Percentiles rank a stretch among this genome's conserved stretches.
These are phyloP conservation scores for Colletotrichum agaves DNA, from an alignment of 2,329 filamentous ascomycete species.

Conservation along the genomic window DNA sequence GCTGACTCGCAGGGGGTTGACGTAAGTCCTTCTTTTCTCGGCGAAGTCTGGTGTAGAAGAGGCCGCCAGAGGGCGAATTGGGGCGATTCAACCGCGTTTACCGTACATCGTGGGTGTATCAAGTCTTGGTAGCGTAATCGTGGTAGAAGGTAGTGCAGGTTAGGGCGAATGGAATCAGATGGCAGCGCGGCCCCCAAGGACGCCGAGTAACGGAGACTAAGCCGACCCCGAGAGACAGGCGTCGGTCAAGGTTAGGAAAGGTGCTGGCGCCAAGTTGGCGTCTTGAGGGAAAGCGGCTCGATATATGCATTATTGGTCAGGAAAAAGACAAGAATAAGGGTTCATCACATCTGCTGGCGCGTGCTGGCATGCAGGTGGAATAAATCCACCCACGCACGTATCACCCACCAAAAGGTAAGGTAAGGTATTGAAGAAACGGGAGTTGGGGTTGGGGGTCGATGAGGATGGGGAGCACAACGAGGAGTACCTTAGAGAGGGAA, in stretches of 20 bases:
- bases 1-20: slow-evolving; percentile 6
- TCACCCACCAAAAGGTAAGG: slow-evolving; percentile 2
- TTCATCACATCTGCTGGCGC: slow-evolving; percentile 36
- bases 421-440: slow-evolving; percentile 29
- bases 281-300: too few relatives aligned
- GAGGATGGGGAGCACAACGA: not conserved
- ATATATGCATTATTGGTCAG: slow-evolving; percentile 17
- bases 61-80: slow-evolving; percentile 17
- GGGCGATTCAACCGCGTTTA: slow-evolving; percentile 21
- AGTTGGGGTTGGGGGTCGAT: slow-evolving; percentile 13
- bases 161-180: not conserved
- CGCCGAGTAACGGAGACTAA: not conserved
- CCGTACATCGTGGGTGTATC: slow-evolving; percentile 27
- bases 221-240: not conserved
- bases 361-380: slow-evolving; percentile 37
- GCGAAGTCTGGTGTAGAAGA: not conserved
- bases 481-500: not conserved
- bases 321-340: slow-evolving; percentile 27
- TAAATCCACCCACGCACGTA: slow-evolving; percentile 35
- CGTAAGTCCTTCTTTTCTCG: slow-evolving; percentile 9
- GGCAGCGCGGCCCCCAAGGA: slow-evolving; percentile 1
- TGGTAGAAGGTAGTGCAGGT: not conserved
- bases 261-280: too few relatives aligned
- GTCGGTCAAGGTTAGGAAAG: not conserved
- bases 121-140: not conserved